Evolutionary conservation across 805 yeast genomes (phyloP).

Genomic region (Candida railenensis): DNA sequence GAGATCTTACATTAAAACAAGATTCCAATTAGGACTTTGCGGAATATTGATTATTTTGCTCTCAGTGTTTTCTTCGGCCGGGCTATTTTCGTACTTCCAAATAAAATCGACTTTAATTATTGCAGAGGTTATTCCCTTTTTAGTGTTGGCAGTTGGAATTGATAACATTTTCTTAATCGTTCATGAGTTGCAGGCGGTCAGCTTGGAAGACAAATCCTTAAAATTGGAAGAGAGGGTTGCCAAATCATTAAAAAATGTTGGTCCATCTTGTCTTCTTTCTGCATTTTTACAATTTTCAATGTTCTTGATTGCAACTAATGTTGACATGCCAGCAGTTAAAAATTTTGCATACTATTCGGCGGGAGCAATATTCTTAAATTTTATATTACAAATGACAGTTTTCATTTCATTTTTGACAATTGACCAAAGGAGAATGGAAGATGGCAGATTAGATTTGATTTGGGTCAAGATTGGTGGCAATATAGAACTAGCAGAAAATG

Average conservation of each 20-base stretch:
- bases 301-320: conserved; percentile 74
- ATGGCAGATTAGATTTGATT: conserved; percentile 56
- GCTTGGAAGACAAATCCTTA: conserved; percentile 5
- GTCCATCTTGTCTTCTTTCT: conserved; percentile 83
- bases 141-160: conserved; percentile 92
- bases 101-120: conserved; percentile 85
- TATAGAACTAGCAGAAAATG: conserved; percentile 11
- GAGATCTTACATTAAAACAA: conserved; percentile 45
- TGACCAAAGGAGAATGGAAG: conserved; percentile 63
- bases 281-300: conserved; percentile 77
- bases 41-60: conserved; percentile 81
- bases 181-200: conserved; percentile 53
- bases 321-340: conserved; percentile 93
- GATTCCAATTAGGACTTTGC: conserved; percentile 75
- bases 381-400: conserved; percentile 75
- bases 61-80: conserved; percentile 82
- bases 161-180: conserved; percentile 88
- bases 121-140: conserved; percentile 94
- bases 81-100: conserved; percentile 73
- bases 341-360: conserved; percentile 92
- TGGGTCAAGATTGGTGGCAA: conserved; percentile 38
- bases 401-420: conserved; percentile 71
- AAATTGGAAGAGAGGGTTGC: conserved; percentile 60
- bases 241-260: conserved; percentile 66
- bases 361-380: conserved; percentile 76